Percentiles rank a stretch among this genome's conserved stretches.
Evolutionary conservation across 2,329 filamentous ascomycete genomes (phyloP).

Genomic region (Didymella arachidicola): DNA sequence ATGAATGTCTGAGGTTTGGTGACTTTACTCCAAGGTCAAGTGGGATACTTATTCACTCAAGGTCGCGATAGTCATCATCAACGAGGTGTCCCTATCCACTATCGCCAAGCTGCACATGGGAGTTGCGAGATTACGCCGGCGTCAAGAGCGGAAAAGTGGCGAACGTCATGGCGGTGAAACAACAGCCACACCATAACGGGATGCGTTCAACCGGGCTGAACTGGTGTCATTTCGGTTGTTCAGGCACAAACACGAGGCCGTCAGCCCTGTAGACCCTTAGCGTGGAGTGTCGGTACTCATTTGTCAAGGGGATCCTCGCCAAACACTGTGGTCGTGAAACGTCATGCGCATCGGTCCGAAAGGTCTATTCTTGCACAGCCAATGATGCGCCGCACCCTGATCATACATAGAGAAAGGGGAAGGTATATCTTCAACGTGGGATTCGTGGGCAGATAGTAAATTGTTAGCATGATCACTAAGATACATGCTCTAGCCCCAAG

Average conservation of each 20-base stretch:
- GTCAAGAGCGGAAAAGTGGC: slow-evolving; percentile 21
- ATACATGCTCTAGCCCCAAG: not conserved
- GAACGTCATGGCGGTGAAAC: slow-evolving; percentile 23
- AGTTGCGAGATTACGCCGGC: slow-evolving; percentile 13
- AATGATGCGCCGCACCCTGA: slow-evolving; percentile 4
- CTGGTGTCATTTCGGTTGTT: slow-evolving; percentile 21
- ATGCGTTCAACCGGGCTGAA: slow-evolving; percentile 13
- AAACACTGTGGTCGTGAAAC: slow-evolving; percentile 8
- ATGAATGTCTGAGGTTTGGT: not conserved
- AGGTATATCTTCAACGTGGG: slow-evolving; percentile 1
- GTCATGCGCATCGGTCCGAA: slow-evolving; percentile 14
- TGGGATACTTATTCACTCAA: slow-evolving; percentile 12
- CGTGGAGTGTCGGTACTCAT: not conserved
- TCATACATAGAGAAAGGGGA: slow-evolving; percentile 2
- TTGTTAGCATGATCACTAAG: not conserved
- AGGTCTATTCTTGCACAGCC: not conserved
- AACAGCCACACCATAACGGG: slow-evolving; percentile 6
- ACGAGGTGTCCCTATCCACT: not conserved
- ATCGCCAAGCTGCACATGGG: slow-evolving; percentile 5
- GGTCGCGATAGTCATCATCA: not conserved
- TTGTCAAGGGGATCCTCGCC: not conserved
- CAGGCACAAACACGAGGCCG: slow-evolving; percentile 7
- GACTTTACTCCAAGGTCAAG: not conserved
- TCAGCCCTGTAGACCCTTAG: not conserved
- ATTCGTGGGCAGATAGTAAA: not conserved